Evolutionary conservation across 2,329 filamentous ascomycete genomes (phyloP).

Genomic region (Tolypocladium nubicola): DNA sequence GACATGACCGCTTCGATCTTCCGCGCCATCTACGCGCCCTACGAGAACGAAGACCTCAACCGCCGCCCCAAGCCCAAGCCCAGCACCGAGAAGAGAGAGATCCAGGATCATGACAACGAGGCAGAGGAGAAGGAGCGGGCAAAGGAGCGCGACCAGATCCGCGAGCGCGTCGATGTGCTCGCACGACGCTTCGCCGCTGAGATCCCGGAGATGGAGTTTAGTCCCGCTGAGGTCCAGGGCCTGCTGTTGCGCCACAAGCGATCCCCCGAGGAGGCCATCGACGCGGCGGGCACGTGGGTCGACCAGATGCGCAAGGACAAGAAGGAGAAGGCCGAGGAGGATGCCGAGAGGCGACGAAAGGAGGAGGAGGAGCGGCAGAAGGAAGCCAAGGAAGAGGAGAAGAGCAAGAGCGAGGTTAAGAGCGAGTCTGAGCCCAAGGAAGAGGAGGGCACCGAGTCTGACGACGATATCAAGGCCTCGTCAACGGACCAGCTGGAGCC

Average conservation of each 20-base stretch:
- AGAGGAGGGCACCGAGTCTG: background rate
- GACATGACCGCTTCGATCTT: slow-evolving; percentile 45
- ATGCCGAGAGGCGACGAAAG: slow-evolving; percentile 14
- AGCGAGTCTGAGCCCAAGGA: background rate
- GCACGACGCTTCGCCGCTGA: slow-evolving; percentile 36
- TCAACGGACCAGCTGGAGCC: background rate
- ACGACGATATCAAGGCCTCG: background rate
- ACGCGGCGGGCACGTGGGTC: slow-evolving; percentile 37
- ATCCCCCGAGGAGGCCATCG: slow-evolving; percentile 36
- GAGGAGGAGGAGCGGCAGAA: slow-evolving; percentile 12
- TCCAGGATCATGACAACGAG: slow-evolving; percentile 17
- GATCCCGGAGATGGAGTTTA: slow-evolving; percentile 46
- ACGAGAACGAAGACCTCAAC: slow-evolving; percentile 21
- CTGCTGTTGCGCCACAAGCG: slow-evolving; percentile 46
- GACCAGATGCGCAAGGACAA: slow-evolving; percentile 36
- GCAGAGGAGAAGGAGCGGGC: slow-evolving; percentile 14
- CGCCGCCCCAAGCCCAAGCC: background rate
- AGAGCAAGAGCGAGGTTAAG: background rate
- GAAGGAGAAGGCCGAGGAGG: slow-evolving; percentile 25
- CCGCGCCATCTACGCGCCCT: slow-evolving; percentile 45
- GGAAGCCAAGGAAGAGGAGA: slow-evolving; percentile 5
- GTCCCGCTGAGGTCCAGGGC: slow-evolving; percentile 50
- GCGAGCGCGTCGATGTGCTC: slow-evolving; percentile 31
- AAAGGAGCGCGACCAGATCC: slow-evolving; percentile 21
- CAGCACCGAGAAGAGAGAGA: slow-evolving; percentile 4